Conservation (phyloP, 306 rosid species). For the Vicia villosa region DNA sequence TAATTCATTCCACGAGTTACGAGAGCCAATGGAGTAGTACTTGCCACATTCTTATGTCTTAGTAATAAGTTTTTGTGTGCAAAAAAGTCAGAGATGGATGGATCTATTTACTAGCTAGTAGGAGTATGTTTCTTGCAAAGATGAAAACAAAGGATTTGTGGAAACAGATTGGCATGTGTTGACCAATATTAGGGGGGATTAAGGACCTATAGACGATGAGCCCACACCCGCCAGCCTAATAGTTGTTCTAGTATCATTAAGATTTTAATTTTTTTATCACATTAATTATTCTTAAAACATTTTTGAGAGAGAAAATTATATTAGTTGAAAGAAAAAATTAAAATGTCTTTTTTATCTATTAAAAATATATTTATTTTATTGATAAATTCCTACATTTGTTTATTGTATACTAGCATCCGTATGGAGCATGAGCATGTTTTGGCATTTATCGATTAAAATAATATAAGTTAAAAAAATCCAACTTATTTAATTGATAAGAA, state of each 20-base stretch:
- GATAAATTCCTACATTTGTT: too few relatives aligned
- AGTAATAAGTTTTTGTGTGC: not conserved
- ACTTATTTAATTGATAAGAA: too few relatives aligned
- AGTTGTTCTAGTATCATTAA: not conserved
- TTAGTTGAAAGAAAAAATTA: not conserved
- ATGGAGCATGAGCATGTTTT: too few relatives aligned
- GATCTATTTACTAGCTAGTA: not conserved
- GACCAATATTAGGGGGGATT: not conserved
- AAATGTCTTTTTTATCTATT: not conserved
- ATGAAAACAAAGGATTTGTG: not conserved
- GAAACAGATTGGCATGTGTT: not conserved
- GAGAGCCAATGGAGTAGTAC: not conserved
- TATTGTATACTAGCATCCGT: too few relatives aligned
- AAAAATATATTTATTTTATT: not conserved
- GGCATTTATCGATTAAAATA: too few relatives aligned
- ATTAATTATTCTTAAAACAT: not conserved
- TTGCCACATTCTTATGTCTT: constrained; percentile 9
- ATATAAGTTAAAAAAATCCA: too few relatives aligned
- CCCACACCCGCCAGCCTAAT: not conserved
- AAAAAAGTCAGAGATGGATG: not conserved
- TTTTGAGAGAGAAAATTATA: not conserved
- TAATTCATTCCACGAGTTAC: not conserved
- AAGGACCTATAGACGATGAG: not conserved
- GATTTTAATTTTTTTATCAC: not conserved
- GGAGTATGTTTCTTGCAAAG: not conserved